Percentiles rank a stretch among this genome's conserved stretches.
Conservation (phyloP, 2,329 filamentous ascomycete genomes). For the Chaetomiaceae sp. region DNA sequence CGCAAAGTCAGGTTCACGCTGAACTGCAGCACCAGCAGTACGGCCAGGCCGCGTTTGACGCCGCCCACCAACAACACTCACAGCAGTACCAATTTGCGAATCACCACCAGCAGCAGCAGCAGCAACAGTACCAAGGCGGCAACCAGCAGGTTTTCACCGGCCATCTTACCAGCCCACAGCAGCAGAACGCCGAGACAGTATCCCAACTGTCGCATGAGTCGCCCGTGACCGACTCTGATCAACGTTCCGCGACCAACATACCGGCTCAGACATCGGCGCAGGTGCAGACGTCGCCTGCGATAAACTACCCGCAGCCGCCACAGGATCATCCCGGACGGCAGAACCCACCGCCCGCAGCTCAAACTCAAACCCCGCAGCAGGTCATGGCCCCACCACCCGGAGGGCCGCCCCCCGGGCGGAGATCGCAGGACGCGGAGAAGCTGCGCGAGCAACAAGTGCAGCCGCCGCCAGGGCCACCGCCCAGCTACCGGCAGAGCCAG, state of each 20-base stretch:
- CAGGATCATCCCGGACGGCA: constrained; percentile 33
- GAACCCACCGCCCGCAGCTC: constrained; percentile 27
- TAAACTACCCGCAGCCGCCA: constrained; percentile 37
- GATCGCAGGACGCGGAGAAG: constrained; percentile 46
- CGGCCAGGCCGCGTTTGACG: constrained; percentile 39
- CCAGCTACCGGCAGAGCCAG: constrained; percentile 50
- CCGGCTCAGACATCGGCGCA: constrained; percentile 33
- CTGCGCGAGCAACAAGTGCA: constrained; percentile 41
- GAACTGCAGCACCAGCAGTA: constrained; percentile 38
- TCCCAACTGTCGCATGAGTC: constrained; percentile 62
- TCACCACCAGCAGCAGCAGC: constrained; percentile 30
- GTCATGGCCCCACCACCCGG: constrained; percentile 47
- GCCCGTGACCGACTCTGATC: constrained; percentile 47
- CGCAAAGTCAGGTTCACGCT: constrained; percentile 34
- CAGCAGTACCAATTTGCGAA: constrained; percentile 27
- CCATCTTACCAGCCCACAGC: constrained; percentile 37
- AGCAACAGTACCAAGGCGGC: constrained; percentile 32
- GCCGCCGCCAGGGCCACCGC: constrained; percentile 43
- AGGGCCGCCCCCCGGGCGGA: constrained; percentile 41
- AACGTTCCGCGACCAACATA: constrained; percentile 35
- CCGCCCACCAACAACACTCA: constrained; percentile 34
- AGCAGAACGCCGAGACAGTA: constrained; percentile 54
- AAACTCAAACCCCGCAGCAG: constrained; percentile 33
- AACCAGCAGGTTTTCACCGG: constrained; percentile 35
- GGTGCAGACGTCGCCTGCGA: constrained; percentile 40